A percentile compares a stretch with the other conserved stretches of the same genome.
These are phyloP conservation scores for Paecilomyces niveus DNA, from an alignment of 2,329 filamentous ascomycete genomes.

Conservation along the genomic window DNA sequence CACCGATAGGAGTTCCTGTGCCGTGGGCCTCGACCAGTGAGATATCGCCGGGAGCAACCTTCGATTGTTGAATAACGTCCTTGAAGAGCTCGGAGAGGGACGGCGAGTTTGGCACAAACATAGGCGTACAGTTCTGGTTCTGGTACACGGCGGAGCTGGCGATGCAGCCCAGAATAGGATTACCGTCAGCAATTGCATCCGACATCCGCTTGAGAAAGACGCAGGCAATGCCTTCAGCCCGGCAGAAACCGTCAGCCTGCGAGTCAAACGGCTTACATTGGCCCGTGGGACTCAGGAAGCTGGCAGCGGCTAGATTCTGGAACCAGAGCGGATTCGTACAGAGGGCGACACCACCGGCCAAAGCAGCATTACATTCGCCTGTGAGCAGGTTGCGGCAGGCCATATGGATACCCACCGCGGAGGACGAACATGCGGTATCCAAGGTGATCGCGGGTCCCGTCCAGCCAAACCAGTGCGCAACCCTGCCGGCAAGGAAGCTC, in stretches of 20 bases:
- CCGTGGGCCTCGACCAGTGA: constrained; percentile 8
- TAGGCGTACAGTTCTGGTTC: constrained; percentile 15
- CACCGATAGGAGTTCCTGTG: constrained; percentile 12
- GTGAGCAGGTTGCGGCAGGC: constrained; percentile 14
- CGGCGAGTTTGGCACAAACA: background rate
- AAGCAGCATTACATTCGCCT: constrained; percentile 16
- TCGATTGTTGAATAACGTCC: constrained; percentile 9
- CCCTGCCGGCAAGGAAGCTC: constrained; percentile 19
- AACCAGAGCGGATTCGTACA: constrained; percentile 18
- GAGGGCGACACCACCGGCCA: constrained; percentile 31
- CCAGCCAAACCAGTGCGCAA: constrained; percentile 39
- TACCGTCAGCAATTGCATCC: constrained; percentile 41
- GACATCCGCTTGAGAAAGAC: constrained; percentile 42
- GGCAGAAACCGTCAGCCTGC: constrained; percentile 45
- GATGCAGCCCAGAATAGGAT: constrained; percentile 38
- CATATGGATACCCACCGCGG: constrained; percentile 27
- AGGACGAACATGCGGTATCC: constrained; percentile 39
- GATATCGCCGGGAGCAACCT: constrained; percentile 9
- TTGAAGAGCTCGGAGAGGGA: constrained; percentile 21
- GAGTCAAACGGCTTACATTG: constrained; percentile 43
- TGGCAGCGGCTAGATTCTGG: constrained; percentile 24
- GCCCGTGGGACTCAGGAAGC: constrained; percentile 40
- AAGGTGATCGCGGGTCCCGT: constrained; percentile 35
- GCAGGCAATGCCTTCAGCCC: constrained; percentile 39
- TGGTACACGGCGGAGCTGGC: constrained; percentile 21